Evolutionary conservation across 768 basidiomycete genomes (phyloP).

Genomic region (Lepiota venenata): DNA sequence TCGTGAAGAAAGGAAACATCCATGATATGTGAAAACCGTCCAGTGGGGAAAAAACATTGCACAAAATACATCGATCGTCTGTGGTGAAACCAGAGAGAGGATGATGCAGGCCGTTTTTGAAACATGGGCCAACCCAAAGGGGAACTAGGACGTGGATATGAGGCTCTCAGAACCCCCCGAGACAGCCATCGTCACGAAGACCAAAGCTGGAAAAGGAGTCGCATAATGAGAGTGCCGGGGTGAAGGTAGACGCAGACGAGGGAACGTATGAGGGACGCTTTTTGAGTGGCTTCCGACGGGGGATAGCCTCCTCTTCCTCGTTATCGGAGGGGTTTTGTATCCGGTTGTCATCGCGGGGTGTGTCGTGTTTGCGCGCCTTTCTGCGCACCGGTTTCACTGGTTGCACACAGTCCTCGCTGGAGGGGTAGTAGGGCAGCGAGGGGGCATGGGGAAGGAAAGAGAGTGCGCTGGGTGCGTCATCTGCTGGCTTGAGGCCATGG

Average conservation of each 20-base stretch:
- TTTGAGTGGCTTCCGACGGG: not conserved
- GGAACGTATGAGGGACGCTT: not conserved
- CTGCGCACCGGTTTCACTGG: constrained; percentile 20
- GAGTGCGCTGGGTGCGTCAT: constrained; percentile 20
- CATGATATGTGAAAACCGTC: constrained; percentile 5
- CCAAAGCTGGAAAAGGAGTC: constrained; percentile 21
- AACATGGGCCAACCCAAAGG: not conserved
- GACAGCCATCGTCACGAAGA: constrained; percentile 35
- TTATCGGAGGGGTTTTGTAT: constrained; percentile 26
- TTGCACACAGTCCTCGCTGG: constrained; percentile 13
- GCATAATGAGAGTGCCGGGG: constrained; percentile 2
- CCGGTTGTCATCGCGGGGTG: constrained; percentile 34
- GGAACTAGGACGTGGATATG: not conserved
- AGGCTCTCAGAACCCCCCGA: constrained; percentile 37
- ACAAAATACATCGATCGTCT: not conserved
- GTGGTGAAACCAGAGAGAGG: not conserved
- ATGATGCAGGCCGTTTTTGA: not conserved
- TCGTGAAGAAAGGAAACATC: not conserved
- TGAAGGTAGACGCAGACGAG: not conserved
- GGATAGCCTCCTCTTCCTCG: constrained; percentile 14
- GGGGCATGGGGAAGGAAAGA: constrained; percentile 37
- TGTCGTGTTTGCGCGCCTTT: constrained; percentile 30
- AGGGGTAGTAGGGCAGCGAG: constrained; percentile 18
- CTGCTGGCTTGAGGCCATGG: constrained; percentile 1
- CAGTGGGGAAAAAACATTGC: not conserved